phyloP scores from a whole-genome alignment of 2,329 filamentous ascomycete species.

The Gyromitra esculenta region DNA sequence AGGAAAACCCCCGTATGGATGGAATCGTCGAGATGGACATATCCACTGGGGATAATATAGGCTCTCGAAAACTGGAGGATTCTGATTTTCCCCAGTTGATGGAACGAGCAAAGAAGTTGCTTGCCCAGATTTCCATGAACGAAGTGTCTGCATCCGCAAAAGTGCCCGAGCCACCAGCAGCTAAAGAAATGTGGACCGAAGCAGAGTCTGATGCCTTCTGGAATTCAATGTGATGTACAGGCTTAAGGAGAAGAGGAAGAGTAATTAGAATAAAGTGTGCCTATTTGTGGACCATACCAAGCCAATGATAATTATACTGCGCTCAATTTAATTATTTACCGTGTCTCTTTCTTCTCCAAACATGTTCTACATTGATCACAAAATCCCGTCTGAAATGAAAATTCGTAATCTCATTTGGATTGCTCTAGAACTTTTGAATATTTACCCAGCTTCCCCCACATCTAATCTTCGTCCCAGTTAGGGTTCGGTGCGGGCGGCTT shows the following conservation, averaged over 20 bases:
- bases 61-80: not conserved
- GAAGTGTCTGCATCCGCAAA: not conserved
- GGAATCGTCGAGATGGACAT: constrained; percentile 27
- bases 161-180: not conserved
- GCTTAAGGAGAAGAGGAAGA: not conserved
- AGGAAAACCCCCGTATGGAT: constrained; percentile 14
- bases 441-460: constrained; percentile 13
- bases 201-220: constrained; percentile 34
- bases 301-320: constrained; percentile 2
- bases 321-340: constrained; percentile 22
- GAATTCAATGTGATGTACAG: constrained; percentile 29
- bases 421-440: constrained; percentile 44
- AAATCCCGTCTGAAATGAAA: constrained; percentile 15
- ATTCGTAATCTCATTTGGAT: constrained; percentile 41
- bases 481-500: constrained; percentile 96
- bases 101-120: constrained; percentile 38
- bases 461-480: constrained; percentile 73
- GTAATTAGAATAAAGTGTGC: not conserved
- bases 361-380: constrained; percentile 18
- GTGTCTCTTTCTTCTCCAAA: constrained; percentile 8
- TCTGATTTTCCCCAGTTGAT: constrained; percentile 34
- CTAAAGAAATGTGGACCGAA: constrained; percentile 34
- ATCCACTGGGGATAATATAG: not conserved
- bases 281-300: not conserved
- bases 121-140: constrained; percentile 36